Evolutionary conservation across 495 filamentous ascomycete species (phyloP).

Genomic region (Neurospora sp.): DNA sequence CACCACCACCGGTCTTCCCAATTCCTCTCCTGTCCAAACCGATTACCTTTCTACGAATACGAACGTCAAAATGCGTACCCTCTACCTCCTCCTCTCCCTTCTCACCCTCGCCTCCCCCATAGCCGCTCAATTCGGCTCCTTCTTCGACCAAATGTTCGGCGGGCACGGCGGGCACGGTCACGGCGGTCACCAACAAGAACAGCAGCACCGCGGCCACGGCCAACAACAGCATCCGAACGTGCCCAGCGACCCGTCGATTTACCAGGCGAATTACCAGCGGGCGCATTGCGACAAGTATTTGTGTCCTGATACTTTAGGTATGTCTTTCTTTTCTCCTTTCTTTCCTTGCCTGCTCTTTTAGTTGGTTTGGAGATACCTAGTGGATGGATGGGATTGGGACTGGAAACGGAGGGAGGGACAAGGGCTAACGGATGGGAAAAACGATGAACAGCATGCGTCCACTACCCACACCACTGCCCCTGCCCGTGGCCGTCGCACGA

Average conservation of each 20-base stretch:
- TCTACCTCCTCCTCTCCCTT: slow-evolving; percentile 16
- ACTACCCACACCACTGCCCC: slow-evolving; percentile 89
- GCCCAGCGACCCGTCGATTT: slow-evolving; percentile 66
- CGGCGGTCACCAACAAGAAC: slow-evolving; percentile 28
- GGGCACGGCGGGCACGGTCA: too few relatives aligned
- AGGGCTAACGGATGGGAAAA: background rate
- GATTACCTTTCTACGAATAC: background rate
- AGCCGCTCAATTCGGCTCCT: slow-evolving; percentile 59
- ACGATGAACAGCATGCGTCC: slow-evolving; percentile 61
- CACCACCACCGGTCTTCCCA: background rate
- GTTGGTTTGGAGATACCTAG: too few relatives aligned
- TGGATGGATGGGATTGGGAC: too few relatives aligned
- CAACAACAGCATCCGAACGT: slow-evolving; percentile 62
- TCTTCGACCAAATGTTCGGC: slow-evolving; percentile 75
- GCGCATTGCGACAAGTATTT: slow-evolving; percentile 80
- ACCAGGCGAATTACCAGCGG: slow-evolving; percentile 58
- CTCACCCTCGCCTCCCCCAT: slow-evolving; percentile 22
- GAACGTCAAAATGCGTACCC: slow-evolving; percentile 19
- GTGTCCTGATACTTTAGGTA: slow-evolving; percentile 75
- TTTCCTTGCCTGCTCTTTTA: too few relatives aligned
- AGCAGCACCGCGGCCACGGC: slow-evolving; percentile 28
- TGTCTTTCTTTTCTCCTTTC: background rate
- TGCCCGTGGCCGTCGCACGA: slow-evolving; percentile 72
- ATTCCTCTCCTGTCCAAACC: background rate
- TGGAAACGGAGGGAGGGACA: too few relatives aligned